Base-by-base conservation (phyloP, 192 early-diverging fungal genomes). In the Ambispora gerdemannii region DNA sequence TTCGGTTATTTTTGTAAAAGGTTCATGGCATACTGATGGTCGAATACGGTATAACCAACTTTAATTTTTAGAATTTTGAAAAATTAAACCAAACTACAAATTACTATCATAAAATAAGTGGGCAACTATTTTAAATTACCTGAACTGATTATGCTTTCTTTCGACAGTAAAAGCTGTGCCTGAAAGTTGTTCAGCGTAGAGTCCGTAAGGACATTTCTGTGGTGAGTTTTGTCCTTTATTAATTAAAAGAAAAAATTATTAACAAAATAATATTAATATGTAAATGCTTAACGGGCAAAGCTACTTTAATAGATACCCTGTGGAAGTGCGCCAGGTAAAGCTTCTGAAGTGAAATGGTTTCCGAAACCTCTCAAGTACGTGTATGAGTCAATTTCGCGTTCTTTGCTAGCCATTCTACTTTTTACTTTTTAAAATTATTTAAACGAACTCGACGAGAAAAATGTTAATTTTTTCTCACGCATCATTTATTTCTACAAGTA, bases 41-140 rank as follows among this genome's bases (percentile, higher is more conserved):
- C 86, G 91, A 75, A 98, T 93, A 71, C 96, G 92, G 78, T 98
- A 98, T 33, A 98, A 77, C 96, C 96, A 98, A 65, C 89, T 91
- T 75, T 55, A 52, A n/a, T n/a, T n/a, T n/a, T n/a, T 20, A 50
- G 24, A 63, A 17, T 17, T 15, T 67, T 3, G 17, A 20, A 47
- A 20, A 31, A 8, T 13, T 25, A 35, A 22, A 43, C 10, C 31
- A 25, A 65, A 43, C 25, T 34, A 20, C 25, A 30, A 13, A 49
- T 19, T 34, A 24, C 10, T 2, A 0, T 31, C 20, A 22, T 11
- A 34, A 2, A 17, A 59, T 25, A 51, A 50, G 36, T 30, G 32
- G n/a, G 49, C 27, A n/a, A 35, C 22, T 15, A 49, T 35, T 47
- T 8, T 35, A 11, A 28, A 27, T 0, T 80, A 90, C 79, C 84